Conservation (phyloP, 164 flowering plant genomes). For the Taxillus chinensis region DNA sequence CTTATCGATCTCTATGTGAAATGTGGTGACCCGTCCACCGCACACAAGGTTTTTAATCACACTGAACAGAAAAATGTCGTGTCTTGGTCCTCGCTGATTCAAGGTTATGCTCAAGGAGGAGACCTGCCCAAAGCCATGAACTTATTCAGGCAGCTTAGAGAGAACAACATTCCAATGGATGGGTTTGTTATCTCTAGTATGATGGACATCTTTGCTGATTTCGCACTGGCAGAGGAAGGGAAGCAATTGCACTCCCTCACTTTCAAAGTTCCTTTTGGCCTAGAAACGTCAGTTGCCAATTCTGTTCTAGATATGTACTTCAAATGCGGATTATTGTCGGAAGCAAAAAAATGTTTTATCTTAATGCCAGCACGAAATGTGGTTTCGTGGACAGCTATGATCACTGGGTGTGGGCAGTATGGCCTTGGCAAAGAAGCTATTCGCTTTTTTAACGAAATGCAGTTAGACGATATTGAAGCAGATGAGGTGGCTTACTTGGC, state of each 20-base stretch:
- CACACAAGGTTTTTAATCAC: constrained; percentile 37
- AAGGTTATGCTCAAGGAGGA: constrained; percentile 66
- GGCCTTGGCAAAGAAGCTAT: constrained; percentile 64
- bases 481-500: constrained; percentile 73
- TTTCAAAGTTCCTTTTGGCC: constrained; percentile 41
- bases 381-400: constrained; percentile 72
- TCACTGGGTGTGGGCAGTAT: constrained; percentile 77
- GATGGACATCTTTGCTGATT: constrained; percentile 67
- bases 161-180: constrained; percentile 34
- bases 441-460: constrained; percentile 43
- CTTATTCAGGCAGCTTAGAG: constrained; percentile 43
- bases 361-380: constrained; percentile 40
- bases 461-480: constrained; percentile 31
- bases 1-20: constrained; percentile 71
- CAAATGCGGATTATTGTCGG: constrained; percentile 60
- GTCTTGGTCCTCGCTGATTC: constrained; percentile 63
- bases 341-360: constrained; percentile 40
- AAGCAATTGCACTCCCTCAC: constrained; percentile 62
- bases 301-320: constrained; percentile 75
- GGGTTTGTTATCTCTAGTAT: constrained; percentile 58
- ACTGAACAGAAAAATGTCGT: constrained; percentile 36
- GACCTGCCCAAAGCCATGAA: constrained; percentile 36
- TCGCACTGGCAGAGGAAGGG: constrained; percentile 65
- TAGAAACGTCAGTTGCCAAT: constrained; percentile 55
- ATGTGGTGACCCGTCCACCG: constrained; percentile 33